phyloP scores from a whole-genome alignment of 441 rosid genomes.

The Raphanus hybrid region DNA sequence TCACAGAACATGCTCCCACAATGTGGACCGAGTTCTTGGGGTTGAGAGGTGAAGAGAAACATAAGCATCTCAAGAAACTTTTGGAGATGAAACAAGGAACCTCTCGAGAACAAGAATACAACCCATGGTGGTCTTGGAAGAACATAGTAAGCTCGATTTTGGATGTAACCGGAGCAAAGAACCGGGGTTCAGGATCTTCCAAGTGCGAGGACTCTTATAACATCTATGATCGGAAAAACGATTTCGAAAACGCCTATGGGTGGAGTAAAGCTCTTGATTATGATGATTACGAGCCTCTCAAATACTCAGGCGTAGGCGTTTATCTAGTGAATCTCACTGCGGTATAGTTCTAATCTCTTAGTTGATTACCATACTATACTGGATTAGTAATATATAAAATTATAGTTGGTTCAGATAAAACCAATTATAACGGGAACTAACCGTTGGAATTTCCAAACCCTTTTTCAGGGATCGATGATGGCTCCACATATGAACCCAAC shows the following conservation, averaged over 20 bases:
- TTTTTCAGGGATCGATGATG: conserved; percentile 85
- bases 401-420: background rate
- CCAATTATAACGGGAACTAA: background rate
- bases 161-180: conserved; percentile 36
- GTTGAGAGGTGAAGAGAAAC: conserved; percentile 54
- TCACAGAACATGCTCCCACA: conserved; percentile 49
- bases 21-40: conserved; percentile 62
- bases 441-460: background rate
- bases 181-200: conserved; percentile 26
- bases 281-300: conserved; percentile 61
- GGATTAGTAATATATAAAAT: background rate
- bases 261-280: conserved; percentile 74
- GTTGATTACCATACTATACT: background rate
- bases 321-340: conserved; percentile 79
- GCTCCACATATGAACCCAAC: conserved; percentile 87
- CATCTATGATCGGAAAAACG: conserved; percentile 52
- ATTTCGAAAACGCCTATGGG: conserved; percentile 74
- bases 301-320: conserved; percentile 67
- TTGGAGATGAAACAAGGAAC: conserved; percentile 42
- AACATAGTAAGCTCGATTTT: conserved; percentile 47
- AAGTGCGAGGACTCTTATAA: conserved; percentile 61
- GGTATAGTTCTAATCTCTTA: conserved; percentile 44
- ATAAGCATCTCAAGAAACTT: conserved; percentile 56
- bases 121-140: conserved; percentile 61
- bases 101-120: conserved; percentile 39